Conservation (phyloP, 2,329 filamentous ascomycete genomes). For the Aurifilum marmelostoma region DNA sequence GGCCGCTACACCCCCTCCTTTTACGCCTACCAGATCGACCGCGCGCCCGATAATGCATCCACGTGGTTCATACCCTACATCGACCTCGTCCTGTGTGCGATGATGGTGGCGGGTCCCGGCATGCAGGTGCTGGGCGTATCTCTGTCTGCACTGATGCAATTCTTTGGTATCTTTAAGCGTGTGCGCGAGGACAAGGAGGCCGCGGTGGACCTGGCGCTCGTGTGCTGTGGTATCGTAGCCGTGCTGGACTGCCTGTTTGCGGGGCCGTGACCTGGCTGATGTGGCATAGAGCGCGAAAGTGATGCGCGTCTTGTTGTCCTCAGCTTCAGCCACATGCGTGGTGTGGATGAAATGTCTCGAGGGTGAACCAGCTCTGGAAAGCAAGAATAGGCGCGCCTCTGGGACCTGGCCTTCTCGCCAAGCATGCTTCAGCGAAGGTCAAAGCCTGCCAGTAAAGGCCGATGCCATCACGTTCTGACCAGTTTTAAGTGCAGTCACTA, state of each 20-base stretch:
- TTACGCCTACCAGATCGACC: constrained; percentile 33
- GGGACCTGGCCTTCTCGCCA: neutral
- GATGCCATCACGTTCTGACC: neutral
- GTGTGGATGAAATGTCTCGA: neutral
- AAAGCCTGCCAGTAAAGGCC: neutral
- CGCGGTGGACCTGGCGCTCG: constrained; percentile 19
- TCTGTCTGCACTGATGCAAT: constrained; percentile 27
- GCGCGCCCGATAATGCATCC: constrained; percentile 32
- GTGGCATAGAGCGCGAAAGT: neutral
- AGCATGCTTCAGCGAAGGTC: neutral
- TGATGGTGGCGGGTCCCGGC: constrained; percentile 16
- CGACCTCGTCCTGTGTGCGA: constrained; percentile 28
- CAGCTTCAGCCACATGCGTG: neutral
- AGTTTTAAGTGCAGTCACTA: neutral
- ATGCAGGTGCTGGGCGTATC: constrained; percentile 18
- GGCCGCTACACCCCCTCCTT: constrained; percentile 33
- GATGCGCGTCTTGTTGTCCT: neutral
- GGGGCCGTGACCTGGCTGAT: neutral
- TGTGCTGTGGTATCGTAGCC: constrained; percentile 5
- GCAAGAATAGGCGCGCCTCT: neutral
- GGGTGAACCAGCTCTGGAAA: neutral
- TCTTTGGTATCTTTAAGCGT: constrained; percentile 30
- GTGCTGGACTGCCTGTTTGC: constrained; percentile 11
- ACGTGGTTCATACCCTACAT: constrained; percentile 30
- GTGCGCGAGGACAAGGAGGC: constrained; percentile 17